Conservation (phyloP, 805 yeast species). For the Kazachstania martiniae region DNA sequence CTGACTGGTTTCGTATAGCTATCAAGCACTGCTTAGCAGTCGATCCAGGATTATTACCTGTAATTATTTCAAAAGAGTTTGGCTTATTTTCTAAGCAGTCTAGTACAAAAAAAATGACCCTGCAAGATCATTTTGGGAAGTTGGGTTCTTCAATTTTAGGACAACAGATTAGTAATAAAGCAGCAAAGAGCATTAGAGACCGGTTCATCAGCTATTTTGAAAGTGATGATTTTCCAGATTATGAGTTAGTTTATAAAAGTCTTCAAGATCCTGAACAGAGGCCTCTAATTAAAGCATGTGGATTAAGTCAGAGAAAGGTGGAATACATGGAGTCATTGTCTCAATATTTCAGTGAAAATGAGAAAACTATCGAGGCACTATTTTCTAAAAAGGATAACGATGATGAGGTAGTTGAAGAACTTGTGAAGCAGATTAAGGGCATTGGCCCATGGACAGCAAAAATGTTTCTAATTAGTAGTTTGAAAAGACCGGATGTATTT, state of each 20-base stretch:
- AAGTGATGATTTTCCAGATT: slow-evolving; percentile 40
- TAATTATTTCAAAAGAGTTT: slow-evolving; percentile 18
- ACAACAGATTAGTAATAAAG: slow-evolving; percentile 72
- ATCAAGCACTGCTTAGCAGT: too few relatives aligned
- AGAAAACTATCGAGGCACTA: slow-evolving; percentile 28
- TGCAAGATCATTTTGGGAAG: slow-evolving; percentile 31
- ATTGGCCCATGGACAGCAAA: slow-evolving; percentile 82
- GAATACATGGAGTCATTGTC: slow-evolving; percentile 51
- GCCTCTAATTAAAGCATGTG: slow-evolving; percentile 49
- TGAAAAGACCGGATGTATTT: slow-evolving; percentile 58
- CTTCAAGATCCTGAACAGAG: slow-evolving; percentile 16
- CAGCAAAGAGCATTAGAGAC: slow-evolving; percentile 55
- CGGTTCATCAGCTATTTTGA: slow-evolving; percentile 34
- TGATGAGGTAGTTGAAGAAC: slow-evolving; percentile 37
- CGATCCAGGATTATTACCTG: too few relatives aligned
- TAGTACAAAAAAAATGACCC: too few relatives aligned
- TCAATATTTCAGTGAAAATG: slow-evolving; percentile 35
- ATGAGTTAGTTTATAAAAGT: slow-evolving; percentile 34
- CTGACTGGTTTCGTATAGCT: not conserved
- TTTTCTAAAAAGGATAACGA: slow-evolving; percentile 26
- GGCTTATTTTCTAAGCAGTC: too few relatives aligned
- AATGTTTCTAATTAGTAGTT: slow-evolving; percentile 70
- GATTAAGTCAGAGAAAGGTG: slow-evolving; percentile 59
- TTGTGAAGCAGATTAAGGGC: slow-evolving; percentile 48
- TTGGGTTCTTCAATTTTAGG: slow-evolving; percentile 44